Base-by-base conservation (phyloP, 1,139 yeast genomes). In the Torulaspora globosa region DNA sequence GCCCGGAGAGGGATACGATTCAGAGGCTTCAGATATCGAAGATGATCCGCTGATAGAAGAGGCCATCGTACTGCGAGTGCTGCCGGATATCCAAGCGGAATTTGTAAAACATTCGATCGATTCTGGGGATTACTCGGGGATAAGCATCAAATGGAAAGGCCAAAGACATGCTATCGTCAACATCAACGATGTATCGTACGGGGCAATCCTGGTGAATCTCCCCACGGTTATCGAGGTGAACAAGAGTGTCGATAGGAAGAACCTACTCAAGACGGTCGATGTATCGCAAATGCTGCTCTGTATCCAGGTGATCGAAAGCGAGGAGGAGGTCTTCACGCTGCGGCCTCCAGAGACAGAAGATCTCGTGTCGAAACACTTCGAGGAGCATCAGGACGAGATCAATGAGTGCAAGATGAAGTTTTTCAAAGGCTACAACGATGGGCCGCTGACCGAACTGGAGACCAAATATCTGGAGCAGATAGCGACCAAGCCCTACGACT, bases 1-100 rank as follows among this genome's bases (percentile, higher is more conserved):
- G 8, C 95, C 96, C 0, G 96, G 96, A 1, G 96, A 90, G 57
- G 97, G 97, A 0, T 92, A 92, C 65, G 98, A 92, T 62, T 85
- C 96, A 1, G 98, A 92, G 59, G 97, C 96, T 9, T 96, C 97
- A 1, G 97, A 92, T 58, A 71, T 88, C 36, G 98, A 92, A 63
- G 97, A 89, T 49, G 97, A 92, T 60, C 98, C 98, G 0, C 70
- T 88, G 54, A 71, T 89, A 21, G 97, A 92, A 61, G 95, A 86
- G 54, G 96, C 95, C 0, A 75, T 92, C 2, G 72, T 89, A 1
- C 66, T 92, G 40, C 73, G 98, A 42, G 83, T 92, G 70, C 62
- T 86, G 9, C 85, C 92, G 16, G 96, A 88, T 54, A 48, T 61
- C 9, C 64, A 61, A 41, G 76, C 82, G 1, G 96, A 87, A 53